Evolutionary conservation across 345 rosid genomes (phyloP), one percentile per base, ranked within the genome.

Genomic region (Cardiospermum halicacabum): DNA sequence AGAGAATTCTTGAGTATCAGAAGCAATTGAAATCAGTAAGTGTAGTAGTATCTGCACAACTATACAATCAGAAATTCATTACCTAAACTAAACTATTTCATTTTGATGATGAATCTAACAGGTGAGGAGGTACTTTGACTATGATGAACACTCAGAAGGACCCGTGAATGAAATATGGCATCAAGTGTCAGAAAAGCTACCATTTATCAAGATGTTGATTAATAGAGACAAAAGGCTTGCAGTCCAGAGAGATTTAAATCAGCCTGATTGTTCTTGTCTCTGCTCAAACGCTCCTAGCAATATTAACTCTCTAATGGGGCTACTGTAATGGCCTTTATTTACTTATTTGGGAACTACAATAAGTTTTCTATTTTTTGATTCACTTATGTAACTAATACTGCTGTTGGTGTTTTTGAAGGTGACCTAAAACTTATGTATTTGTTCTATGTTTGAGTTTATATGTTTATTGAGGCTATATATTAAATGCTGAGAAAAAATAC

Each of bases 101-200:
- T 11, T 3, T 39, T 39, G 43, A 39, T 39, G 16, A 5, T 39
- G 43, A 39, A n/a, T 43, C 16, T 4, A 42, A 11, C 13, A 92
- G 98, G 87, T 89, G 53, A 83, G 67, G 74, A 76, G 77, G 32
- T 89, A 81, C 65, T 89, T 75, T n/a, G 36, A 54, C 58, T 49
- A 74, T 69, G 27, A 82, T 45, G 88, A 74, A 24, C 74, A 81
- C 64, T 75, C 90, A 6, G 69, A 87, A 59, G 98, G 98, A 78
- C 78, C 95, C 40, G 96, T 92, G 58, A 79, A 81, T 57, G 95
- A 89, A 74, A 85, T 89, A 43, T 92, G 98, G 98, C 88, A 84
- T 16, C 85, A 89, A 78, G 80, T 92, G 48, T 73, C 87, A 0
- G 89, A 80, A 73, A 92, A 92, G 84, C 81, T 89, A 43, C 91